Conservation (phyloP, 2,329 filamentous ascomycete species). For the Ramularia endophylla region DNA sequence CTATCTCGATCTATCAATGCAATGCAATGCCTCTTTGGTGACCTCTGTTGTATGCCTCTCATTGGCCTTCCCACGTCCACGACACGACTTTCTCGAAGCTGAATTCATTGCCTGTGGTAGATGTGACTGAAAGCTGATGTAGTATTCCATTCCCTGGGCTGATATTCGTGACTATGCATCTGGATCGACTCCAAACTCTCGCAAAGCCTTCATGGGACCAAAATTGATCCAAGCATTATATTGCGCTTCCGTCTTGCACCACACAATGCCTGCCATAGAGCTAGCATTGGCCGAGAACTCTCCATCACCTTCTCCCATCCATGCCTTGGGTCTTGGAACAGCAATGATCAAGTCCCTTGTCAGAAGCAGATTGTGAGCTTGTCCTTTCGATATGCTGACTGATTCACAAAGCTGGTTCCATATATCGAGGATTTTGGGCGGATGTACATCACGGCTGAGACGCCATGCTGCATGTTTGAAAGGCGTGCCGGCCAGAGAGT, state of each 20-base stretch:
- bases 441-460: not conserved
- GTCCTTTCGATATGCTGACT: constrained; percentile 12
- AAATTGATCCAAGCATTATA: constrained; percentile 11
- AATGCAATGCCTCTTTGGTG: too few species aligned
- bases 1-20: too few species aligned
- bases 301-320: constrained; percentile 20
- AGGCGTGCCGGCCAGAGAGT: not conserved
- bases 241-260: constrained; percentile 14
- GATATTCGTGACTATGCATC: too few species aligned
- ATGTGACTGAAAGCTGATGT: too few species aligned
- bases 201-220: constrained; percentile 13
- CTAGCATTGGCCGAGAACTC: constrained; percentile 28
- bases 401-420: constrained; percentile 17
- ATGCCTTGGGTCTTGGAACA: constrained; percentile 29
- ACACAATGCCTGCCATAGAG: constrained; percentile 33
- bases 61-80: too few species aligned
- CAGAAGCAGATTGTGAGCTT: constrained; percentile 32
- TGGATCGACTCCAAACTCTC: constrained; percentile 12
- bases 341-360: constrained; percentile 31
- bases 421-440: constrained; percentile 9
- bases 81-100: too few species aligned
- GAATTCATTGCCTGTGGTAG: too few species aligned
- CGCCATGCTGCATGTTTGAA: constrained; percentile 6
- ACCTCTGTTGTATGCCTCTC: too few species aligned
- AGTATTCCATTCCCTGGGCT: too few species aligned